Evolutionary conservation across 2,329 filamentous ascomycete species (phyloP), one percentile per base, ranked within the genome.

Genomic region (Xenoacremonium recifei): DNA sequence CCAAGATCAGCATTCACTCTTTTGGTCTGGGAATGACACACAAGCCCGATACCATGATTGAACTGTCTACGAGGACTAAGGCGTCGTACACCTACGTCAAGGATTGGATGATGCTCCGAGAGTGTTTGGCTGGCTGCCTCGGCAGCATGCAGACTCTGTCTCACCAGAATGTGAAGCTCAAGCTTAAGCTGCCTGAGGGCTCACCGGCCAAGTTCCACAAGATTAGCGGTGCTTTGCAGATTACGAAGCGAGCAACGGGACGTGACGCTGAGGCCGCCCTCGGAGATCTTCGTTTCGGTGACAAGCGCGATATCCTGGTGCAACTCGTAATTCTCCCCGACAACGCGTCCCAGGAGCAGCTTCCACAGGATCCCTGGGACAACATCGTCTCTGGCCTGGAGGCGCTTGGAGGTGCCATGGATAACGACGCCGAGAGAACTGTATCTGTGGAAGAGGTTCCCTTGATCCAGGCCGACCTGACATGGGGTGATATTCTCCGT

Each of bases 31-130:
- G 93, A 38, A 83, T 96, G 73, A 97, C 92, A 1, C 93, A 99
- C 68, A 97, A 97, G 68, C 93, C 93, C 5, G 93, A 99, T 62
- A 96, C 91, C 1, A 95, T 99, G 90, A 96, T 99, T 49, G 92
- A 97, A 67, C 73, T 99, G 11, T 97, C 93, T 1, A 93, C 88
- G 6, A 80, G 90, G 47, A 99, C 93, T 4, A 99, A 97, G 70
- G 93, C 91, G 4, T 95, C 90, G 2, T 99, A 97, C 61, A 95
- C 90, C 2, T 99, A 97, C 59, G 91, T 99, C 54, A 99, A 97
- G 69, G 93, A 99, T 65, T 99, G 93, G 93, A 97, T 97, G 92
- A 99, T 97, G 92, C 78, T 99, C 25, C 85, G 93, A 20, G 93
- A 99, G 65, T 97, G 93, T 63, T 77, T 96, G 33, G 93, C 91